phyloP scores from a whole-genome alignment of 1,284 basidiomycete genomes.

The Ustilago loliicola region DNA sequence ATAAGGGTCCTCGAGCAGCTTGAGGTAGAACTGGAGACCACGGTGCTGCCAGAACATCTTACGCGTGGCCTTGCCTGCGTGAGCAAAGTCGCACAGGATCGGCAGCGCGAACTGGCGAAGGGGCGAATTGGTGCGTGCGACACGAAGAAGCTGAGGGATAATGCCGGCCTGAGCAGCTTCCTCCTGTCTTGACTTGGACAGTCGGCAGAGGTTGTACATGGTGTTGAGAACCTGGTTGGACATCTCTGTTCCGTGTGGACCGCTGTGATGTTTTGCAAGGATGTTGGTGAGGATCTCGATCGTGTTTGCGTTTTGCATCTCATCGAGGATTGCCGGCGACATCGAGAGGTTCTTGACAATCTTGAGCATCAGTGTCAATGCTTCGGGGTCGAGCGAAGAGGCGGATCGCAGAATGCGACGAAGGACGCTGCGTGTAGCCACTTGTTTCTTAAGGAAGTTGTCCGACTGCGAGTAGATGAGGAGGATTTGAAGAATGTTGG shows the following conservation, averaged over 20 bases:
- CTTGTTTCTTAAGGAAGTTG: constrained; percentile 87
- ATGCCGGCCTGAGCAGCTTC: constrained; percentile 96
- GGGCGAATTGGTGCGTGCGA: constrained; percentile 87
- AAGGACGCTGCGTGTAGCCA: constrained; percentile 89
- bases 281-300: constrained; percentile 89
- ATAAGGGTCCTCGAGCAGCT: constrained; percentile 89
- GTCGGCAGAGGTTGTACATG: constrained; percentile 65
- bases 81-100: constrained; percentile 81
- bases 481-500: constrained; percentile 89
- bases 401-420: constrained; percentile 77
- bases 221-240: constrained; percentile 66
- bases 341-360: constrained; percentile 96
- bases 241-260: constrained; percentile 80
- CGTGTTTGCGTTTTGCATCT: constrained; percentile 94
- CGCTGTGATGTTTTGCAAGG: constrained; percentile 83
- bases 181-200: constrained; percentile 77
- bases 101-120: constrained; percentile 96
- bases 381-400: constrained; percentile 76
- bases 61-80: constrained; percentile 62
- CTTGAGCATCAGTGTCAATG: constrained; percentile 89
- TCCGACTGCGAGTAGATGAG: constrained; percentile 95
- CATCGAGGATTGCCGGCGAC: constrained; percentile 84
- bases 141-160: constrained; percentile 87
- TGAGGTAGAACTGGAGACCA: constrained; percentile 78
- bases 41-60: constrained; percentile 69